Percentiles rank a stretch among this genome's conserved stretches.
Evolutionary conservation across 1,284 basidiomycete genomes (phyloP).

Genomic region (Leccinum discolor): DNA sequence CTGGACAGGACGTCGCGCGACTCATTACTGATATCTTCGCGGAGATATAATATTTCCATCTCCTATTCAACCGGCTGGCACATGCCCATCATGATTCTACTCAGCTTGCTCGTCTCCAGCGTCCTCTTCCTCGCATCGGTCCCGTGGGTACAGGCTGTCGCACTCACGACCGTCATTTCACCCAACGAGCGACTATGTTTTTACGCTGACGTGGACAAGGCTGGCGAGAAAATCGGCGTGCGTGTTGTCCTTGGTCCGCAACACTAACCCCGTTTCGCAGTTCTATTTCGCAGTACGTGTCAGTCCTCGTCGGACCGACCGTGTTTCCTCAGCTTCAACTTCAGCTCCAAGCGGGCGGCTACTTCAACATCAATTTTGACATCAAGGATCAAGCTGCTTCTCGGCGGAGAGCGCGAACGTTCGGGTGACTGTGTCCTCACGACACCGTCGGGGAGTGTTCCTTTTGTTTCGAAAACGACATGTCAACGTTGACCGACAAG

Average conservation of each 20-base stretch:
- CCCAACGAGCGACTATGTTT: slow-evolving; percentile 93
- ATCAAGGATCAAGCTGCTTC: slow-evolving; percentile 88
- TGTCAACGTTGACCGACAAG: slow-evolving; percentile 88
- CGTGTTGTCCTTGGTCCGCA: slow-evolving; percentile 17
- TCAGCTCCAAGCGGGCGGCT: slow-evolving; percentile 94
- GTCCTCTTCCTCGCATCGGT: slow-evolving; percentile 25
- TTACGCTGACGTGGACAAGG: slow-evolving; percentile 96
- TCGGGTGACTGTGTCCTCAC: slow-evolving; percentile 98
- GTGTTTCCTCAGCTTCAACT: slow-evolving; percentile 1
- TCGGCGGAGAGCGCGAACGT: slow-evolving; percentile 86
- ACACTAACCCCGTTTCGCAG: slow-evolving; percentile 30
- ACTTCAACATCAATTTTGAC: slow-evolving; percentile 96
- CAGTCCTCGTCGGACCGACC: slow-evolving; percentile 35
- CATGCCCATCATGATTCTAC: slow-evolving; percentile 20
- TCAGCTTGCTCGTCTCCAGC: slow-evolving; percentile 20
- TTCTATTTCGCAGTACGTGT: slow-evolving; percentile 60
- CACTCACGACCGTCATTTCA: slow-evolving; percentile 85
- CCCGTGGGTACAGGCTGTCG: slow-evolving; percentile 47
- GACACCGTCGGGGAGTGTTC: slow-evolving; percentile 94
- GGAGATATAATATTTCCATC: too few relatives aligned
- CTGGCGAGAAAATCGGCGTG: slow-evolving; percentile 89
- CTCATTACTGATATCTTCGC: too few relatives aligned
- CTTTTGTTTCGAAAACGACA: slow-evolving; percentile 99
- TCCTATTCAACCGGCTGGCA: too few relatives aligned
- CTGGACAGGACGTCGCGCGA: too few relatives aligned